Evolutionary conservation across 495 filamentous ascomycete species (phyloP), one percentile per base, ranked within the genome.

Genomic region (Rostrohypoxylon terebratum): DNA sequence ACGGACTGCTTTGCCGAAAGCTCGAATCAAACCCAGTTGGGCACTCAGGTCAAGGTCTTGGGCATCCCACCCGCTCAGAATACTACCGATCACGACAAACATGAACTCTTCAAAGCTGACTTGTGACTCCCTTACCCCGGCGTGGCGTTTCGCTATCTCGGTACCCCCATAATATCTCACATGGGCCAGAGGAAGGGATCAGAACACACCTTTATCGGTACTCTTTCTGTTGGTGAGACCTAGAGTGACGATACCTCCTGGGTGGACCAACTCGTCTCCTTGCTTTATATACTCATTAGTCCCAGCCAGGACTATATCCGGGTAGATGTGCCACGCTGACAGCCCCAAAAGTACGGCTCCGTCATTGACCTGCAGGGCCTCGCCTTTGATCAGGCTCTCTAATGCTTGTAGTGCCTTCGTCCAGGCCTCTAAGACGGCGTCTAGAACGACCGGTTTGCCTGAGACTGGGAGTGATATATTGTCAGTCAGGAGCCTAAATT

Each of bases 311-410:
- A 80, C 68, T 9, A 77, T 51, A 48, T 81, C 73, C 4, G 80
- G 80, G 66, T 77, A 82, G 2, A 83, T n/a, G 72, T 83, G 80
- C 81, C 80, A 83, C 3, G 80, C 74, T 6, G 66, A 67, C 1
- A 83, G 54, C 8, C 47, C 81, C 1, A 81, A 38, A 14, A 82
- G 59, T 14, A 73, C 48, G 1, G 72, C 69, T n/a, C 78, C 73
- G 55, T 77, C 60, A 11, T 63, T 34, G n/a, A 72, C 66, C 14
- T 33, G 33, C 33, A 81, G 73, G 14, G 77, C 69, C 1, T 67
- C 42, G 9, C 74, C 73, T 0, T 25, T 38, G 6, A 80, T 14
- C 3, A 82, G 60, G 9, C 66, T 69, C 11, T 81, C 74, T 25
- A 82, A 44, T 5, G 68, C 33, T 21, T 25, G 6, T 60, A 78